Conservation (phyloP, 805 yeast genomes). For the Candida caryicola region DNA sequence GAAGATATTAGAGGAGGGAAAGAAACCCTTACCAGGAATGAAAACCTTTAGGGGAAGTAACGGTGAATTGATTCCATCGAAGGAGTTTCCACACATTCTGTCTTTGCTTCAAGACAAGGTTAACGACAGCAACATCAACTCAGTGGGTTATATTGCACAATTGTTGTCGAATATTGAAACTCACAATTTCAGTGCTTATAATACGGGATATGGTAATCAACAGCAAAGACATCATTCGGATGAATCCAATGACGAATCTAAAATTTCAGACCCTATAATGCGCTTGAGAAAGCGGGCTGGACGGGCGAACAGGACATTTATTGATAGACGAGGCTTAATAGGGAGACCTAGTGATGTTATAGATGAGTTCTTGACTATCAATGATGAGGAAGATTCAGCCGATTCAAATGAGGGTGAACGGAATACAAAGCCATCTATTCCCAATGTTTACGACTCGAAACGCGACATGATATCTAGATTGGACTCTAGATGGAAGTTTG, state of each 20-base stretch:
- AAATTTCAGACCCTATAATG: conserved; percentile 49
- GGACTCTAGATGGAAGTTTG: conserved; percentile 66
- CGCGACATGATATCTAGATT: conserved; percentile 46
- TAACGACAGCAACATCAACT: conserved; percentile 18
- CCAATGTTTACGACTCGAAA: conserved; percentile 44
- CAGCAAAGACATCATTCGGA: conserved; percentile 14
- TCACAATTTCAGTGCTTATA: conserved; percentile 39
- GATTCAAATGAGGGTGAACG: conserved; percentile 15
- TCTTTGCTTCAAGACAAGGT: conserved; percentile 31
- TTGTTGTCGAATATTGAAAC: conserved; percentile 38
- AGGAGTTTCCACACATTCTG: conserved; percentile 49
- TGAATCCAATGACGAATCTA: conserved; percentile 23
- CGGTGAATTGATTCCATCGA: conserved; percentile 49
- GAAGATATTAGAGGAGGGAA: conserved; percentile 44
- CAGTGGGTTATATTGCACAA: conserved; percentile 37
- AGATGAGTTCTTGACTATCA: conserved; percentile 41
- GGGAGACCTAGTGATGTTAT: conserved; percentile 31
- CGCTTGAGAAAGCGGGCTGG: conserved; percentile 74
- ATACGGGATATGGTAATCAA: conserved; percentile 33
- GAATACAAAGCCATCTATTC: conserved; percentile 11
- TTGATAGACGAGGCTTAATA: conserved; percentile 68
- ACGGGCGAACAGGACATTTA: conserved; percentile 62
- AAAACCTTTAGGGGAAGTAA: conserved; percentile 47
- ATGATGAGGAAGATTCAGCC: conserved; percentile 25
- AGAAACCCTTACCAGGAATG: conserved; percentile 43